These are phyloP conservation scores for Pseudogymnoascus sp. DNA, from an alignment of 2,329 filamentous ascomycete species.

Conservation along the genomic window DNA sequence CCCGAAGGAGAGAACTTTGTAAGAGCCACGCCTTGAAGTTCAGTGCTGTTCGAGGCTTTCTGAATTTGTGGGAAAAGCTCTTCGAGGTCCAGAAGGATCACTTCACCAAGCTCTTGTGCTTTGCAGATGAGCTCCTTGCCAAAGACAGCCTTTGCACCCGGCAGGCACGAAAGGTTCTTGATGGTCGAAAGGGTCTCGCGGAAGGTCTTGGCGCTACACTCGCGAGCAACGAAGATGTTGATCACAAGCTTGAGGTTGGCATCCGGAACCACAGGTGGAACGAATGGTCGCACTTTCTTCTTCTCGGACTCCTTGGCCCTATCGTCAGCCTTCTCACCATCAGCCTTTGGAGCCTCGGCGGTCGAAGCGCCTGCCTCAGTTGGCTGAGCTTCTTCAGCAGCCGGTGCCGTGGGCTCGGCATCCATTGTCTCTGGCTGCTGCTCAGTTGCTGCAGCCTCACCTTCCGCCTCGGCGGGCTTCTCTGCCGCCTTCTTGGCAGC, in stretches of 20 bases:
- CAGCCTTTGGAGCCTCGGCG: conserved; percentile 15
- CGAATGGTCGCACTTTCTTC: conserved; percentile 48
- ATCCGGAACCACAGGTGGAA: conserved; percentile 78
- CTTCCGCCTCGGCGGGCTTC: conserved; percentile 27
- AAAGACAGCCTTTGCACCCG: conserved; percentile 81
- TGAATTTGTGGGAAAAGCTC: conserved; percentile 81
- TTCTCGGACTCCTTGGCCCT: conserved; percentile 25
- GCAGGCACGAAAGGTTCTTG: conserved; percentile 91
- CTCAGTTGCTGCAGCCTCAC: conserved; percentile 20
- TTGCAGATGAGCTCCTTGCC: conserved; percentile 88
- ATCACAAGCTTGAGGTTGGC: conserved; percentile 90
- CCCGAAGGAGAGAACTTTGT: conserved; percentile 93
- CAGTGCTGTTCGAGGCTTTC: conserved; percentile 78
- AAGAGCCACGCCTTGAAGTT: conserved; percentile 89
- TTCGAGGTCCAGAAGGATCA: conserved; percentile 76
- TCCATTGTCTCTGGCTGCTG: conserved; percentile 7
- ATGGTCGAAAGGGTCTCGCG: conserved; percentile 97
- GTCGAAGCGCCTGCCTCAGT: conserved; percentile 17
- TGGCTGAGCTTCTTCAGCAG: conserved; percentile 1
- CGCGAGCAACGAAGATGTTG: conserved; percentile 88
- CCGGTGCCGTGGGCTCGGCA: conserved; percentile 22
- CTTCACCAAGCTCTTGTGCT: conserved; percentile 74
- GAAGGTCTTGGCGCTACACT: conserved; percentile 97
- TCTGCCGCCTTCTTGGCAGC: conserved; percentile 39
- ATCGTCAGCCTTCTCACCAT: conserved; percentile 17